Percentiles rank a stretch among this genome's conserved stretches.
Evolutionary conservation across 202 grass and related monocot genomes (phyloP).

Genomic region (Hordeum pubiflorum): DNA sequence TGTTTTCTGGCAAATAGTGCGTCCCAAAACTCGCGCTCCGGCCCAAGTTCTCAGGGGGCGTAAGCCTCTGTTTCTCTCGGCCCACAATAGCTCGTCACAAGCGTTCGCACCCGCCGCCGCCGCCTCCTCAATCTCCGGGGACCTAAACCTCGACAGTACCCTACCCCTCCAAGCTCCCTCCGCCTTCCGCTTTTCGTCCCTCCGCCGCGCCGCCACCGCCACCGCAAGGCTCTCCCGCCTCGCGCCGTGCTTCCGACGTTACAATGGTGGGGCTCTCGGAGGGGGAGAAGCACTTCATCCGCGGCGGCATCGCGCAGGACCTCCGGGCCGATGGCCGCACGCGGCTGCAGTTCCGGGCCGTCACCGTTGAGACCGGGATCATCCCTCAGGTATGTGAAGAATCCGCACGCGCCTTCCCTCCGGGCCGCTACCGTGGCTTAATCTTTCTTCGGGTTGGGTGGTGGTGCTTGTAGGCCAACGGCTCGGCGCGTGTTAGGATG

Average conservation of each 20-base stretch:
- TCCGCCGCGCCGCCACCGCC: neutral
- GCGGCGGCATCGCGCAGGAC: conserved; percentile 60
- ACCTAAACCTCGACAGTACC: neutral
- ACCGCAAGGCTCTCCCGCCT: neutral
- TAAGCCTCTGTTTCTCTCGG: neutral
- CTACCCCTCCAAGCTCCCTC: neutral
- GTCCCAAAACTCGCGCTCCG: too few relatives aligned
- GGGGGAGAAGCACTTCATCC: conserved; percentile 73
- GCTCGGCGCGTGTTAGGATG: conserved; percentile 65
- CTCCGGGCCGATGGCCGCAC: conserved; percentile 62
- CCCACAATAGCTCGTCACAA: neutral
- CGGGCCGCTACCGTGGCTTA: neutral
- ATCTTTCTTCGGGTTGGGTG: neutral
- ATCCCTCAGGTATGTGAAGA: conserved; percentile 55
- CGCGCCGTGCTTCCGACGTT: neutral
- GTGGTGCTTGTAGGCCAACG: conserved; percentile 47
- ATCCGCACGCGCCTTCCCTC: neutral
- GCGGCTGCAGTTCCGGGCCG: conserved; percentile 56
- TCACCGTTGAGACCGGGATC: conserved; percentile 70
- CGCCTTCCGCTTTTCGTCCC: neutral
- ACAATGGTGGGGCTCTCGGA: conserved; percentile 71
- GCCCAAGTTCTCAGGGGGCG: too few relatives aligned
- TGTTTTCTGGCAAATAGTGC: too few relatives aligned
- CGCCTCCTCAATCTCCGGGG: neutral
- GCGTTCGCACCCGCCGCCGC: neutral